Evolutionary conservation across 2,329 filamentous ascomycete species (phyloP), one percentile per base, ranked within the genome.

Genomic region (Exophiala oligosperma): DNA sequence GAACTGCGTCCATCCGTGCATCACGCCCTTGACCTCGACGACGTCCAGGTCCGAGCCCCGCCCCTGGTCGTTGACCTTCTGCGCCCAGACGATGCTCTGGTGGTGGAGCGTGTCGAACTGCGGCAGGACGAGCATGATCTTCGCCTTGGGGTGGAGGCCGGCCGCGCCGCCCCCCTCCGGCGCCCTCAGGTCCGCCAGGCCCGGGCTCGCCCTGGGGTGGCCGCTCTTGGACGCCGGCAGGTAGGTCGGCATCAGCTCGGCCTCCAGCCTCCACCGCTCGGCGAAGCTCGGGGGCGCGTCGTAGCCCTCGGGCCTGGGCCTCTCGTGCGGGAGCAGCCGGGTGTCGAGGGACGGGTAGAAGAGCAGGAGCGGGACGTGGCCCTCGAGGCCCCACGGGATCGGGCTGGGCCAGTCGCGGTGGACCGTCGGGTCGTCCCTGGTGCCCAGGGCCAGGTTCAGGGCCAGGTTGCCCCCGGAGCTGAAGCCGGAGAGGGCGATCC

Each of bases 391-490:
- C 57, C 54, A 56, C 1, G 61, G 64, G 9, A 61, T 28, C 0
- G 63, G 63, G 51, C 63, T 66, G 3, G 52, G 49, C 57, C 61
- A 63, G 37, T 62, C 57, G 14, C 41, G 23, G 3, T 57, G 38
- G 24, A 54, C n/a, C 1, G 62, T 64, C 2, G 62, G 59, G 32
- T 66, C 59, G 17, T 65, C 38, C 38, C 59, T 60, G 51, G 64
- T 57, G 26, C 56, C 59, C 46, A 66, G 40, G 6, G 52, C 64
- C 28, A 67, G 51, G 44, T 67, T 65, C 49, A 79, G 66, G 0
- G 77, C 77, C n/a, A 80, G 73, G 57, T 79, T 79, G 21, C 76
- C 77, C 32, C 77, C 77, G 11, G 73, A 73, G 28, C 74, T 77
- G 65, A 79, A 79, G 21, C 77, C 77, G 2, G 75, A 76, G 24